Percentiles rank a stretch among this genome's conserved stretches.
phyloP scores from a whole-genome alignment of 2,329 filamentous ascomycete species.

The Phyllosticta ampelicida region DNA sequence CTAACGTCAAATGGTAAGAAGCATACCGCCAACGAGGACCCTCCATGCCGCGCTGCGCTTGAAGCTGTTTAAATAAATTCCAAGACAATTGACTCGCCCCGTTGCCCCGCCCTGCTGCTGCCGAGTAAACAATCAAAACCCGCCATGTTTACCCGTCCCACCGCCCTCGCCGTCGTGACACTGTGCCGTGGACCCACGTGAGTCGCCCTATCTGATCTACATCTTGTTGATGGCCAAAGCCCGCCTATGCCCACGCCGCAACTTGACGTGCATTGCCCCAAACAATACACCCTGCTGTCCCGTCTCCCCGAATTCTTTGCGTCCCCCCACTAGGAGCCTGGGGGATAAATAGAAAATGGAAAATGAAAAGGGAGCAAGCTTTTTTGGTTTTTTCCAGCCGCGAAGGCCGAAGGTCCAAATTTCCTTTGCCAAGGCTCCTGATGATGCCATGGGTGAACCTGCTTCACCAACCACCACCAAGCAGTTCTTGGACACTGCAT shows the following conservation, averaged over 20 bases:
- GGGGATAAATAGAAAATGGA: no score
- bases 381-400: background rate
- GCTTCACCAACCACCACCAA: background rate
- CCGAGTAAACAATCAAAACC: background rate
- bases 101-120: background rate
- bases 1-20: background rate
- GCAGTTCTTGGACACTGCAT: background rate
- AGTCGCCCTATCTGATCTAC: background rate
- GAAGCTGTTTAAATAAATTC: background rate
- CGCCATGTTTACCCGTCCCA: background rate
- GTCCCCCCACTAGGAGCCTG: background rate
- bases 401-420: background rate
- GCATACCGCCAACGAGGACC: background rate
- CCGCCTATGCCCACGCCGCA: background rate
- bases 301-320: background rate
- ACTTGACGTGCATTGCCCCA: background rate
- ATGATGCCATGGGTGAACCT: background rate
- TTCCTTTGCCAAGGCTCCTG: background rate
- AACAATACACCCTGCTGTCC: background rate
- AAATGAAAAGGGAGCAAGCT: background rate
- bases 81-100: background rate
- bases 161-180: background rate
- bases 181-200: background rate
- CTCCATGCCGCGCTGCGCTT: background rate
- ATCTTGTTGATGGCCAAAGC: background rate